phyloP scores from a whole-genome alignment of 2,329 filamentous ascomycete genomes.

The Venturiaceae sp. region DNA sequence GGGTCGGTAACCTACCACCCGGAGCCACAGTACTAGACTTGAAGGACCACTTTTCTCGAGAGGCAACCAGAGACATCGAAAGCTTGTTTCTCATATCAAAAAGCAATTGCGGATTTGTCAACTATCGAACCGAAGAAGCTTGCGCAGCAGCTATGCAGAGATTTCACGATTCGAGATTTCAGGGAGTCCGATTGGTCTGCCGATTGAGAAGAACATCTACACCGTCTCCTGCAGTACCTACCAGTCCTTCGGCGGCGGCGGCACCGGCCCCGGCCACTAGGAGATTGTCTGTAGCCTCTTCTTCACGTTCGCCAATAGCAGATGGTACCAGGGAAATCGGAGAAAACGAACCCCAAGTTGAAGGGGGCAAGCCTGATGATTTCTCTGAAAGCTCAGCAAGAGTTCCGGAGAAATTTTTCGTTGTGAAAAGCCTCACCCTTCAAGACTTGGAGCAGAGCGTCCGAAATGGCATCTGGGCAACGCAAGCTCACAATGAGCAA shows the following conservation, averaged over 20 bases:
- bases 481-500: constrained; percentile 88
- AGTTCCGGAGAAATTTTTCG: constrained; percentile 51
- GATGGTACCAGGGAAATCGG: background rate
- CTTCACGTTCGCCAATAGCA: constrained; percentile 17
- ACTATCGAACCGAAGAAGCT: constrained; percentile 72
- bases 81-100: constrained; percentile 92
- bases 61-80: constrained; percentile 65
- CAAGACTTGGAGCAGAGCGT: constrained; percentile 86
- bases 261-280: constrained; percentile 14
- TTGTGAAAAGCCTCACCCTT: constrained; percentile 84
- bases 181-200: constrained; percentile 77
- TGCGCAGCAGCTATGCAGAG: constrained; percentile 70
- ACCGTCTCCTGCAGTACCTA: constrained; percentile 38
- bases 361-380: background rate
- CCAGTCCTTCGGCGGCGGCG: constrained; percentile 42
- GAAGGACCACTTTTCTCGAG: constrained; percentile 83
- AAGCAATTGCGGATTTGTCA: constrained; percentile 95
- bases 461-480: constrained; percentile 85
- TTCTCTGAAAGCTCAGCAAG: constrained; percentile 14
- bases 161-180: constrained; percentile 85
- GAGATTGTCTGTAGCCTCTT: constrained; percentile 11
- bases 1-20: constrained; percentile 89
- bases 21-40: constrained; percentile 71
- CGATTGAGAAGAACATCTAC: constrained; percentile 54
- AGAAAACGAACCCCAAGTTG: background rate